Evolutionary conservation across 169 alveolate genomes (phyloP).

Genomic region (Plasmodium knowlesi): DNA sequence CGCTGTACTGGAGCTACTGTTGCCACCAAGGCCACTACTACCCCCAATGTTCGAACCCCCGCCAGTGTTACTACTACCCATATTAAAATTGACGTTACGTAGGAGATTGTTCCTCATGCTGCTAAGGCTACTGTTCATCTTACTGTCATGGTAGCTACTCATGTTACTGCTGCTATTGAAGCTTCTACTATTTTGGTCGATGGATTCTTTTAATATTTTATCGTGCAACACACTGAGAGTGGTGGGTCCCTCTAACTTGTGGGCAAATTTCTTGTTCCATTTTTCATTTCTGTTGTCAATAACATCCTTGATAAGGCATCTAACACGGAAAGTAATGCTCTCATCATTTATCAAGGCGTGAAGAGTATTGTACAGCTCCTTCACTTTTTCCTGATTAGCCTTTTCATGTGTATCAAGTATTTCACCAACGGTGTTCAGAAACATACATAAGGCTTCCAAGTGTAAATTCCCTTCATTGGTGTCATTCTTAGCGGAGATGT

Average conservation of each 20-base stretch:
- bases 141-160: conserved; percentile 48
- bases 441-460: conserved; percentile 89
- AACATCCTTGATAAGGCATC: conserved; percentile 88
- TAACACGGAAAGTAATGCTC: conserved; percentile 85
- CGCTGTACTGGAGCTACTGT: neutral
- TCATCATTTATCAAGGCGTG: conserved; percentile 84
- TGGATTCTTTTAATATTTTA: conserved; percentile 54
- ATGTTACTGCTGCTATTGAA: conserved; percentile 2
- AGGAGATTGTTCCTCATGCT: conserved; percentile 46
- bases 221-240: conserved; percentile 70
- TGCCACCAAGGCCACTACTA: neutral
- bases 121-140: conserved; percentile 45
- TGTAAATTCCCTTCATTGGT: conserved; percentile 86
- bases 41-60: neutral
- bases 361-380: conserved; percentile 82
- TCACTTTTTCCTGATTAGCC: conserved; percentile 81
- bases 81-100: conserved; percentile 26
- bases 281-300: conserved; percentile 87
- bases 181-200: conserved; percentile 36
- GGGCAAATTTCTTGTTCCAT: conserved; percentile 85
- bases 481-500: conserved; percentile 77
- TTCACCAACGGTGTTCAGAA: conserved; percentile 89
- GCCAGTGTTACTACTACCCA: conserved; percentile 10
- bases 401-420: conserved; percentile 83
- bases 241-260: conserved; percentile 73